Base-by-base conservation (phyloP, 2,329 filamentous ascomycete species). In the Penicillium griseofulvum region DNA sequence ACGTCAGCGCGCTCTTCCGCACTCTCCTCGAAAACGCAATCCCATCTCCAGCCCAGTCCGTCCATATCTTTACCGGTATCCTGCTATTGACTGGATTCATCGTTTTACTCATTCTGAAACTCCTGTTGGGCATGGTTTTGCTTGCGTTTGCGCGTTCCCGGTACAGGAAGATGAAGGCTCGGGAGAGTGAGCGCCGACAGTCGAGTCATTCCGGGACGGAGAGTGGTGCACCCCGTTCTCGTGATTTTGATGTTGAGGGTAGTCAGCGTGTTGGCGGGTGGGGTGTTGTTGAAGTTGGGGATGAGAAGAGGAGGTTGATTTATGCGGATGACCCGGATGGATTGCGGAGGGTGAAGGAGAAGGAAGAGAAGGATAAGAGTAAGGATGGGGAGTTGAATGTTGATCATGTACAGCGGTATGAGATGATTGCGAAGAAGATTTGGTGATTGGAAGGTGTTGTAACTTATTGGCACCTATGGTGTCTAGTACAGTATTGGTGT, bases 381-480 rank as follows among this genome's bases (percentile, higher is more conserved):
- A 78, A 71, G 83, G 75, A 71, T 85, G 66, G 54, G 64, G 68
- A 58, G 71, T 73, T 52, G 81, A 85, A 83, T 70, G 84, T 85
- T 74, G 88, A 81, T 67, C 85, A 77, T 70, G 90, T 86, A 59
- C 85, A 81, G 64, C 82, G 94, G 65, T 99, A 97, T 76, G 91
- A 91, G 70, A 97, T 97, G 94, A 87, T 91, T 65, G 90, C 91
- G 0, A 97, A 97, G 81, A 83, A 94, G 70, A 99, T 99, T 65
- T 99, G 94, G 94, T 97, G 65, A 72, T 50, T 33, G 39, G 8
- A 28, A 5, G 49, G 10, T 29, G 7, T 22, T 44, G 16, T 38
- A 22, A 17, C 14, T 38, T 39, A 17, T 16, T 6, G 29, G 7
- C 26, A 28, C 26, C 26, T 28, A 6, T 28, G 9, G 26, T 28